Conservation (phyloP, 2,329 filamentous ascomycete genomes). For the Huntiella abstrusa region DNA sequence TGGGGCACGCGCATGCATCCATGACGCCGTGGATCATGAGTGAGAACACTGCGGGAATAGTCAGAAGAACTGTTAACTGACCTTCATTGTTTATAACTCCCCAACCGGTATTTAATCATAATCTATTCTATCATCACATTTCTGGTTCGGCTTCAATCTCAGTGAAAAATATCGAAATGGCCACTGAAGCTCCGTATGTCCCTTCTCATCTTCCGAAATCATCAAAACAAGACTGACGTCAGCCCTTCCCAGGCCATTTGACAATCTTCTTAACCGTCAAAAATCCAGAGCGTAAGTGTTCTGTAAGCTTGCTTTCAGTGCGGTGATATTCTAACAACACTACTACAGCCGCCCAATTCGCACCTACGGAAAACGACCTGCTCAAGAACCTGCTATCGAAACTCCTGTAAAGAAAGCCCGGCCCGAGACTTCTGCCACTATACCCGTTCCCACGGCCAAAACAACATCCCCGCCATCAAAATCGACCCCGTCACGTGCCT, state of each 20-base stretch:
- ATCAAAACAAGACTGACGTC: background rate
- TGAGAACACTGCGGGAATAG: background rate
- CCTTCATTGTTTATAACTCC: background rate
- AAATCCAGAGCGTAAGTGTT: constrained; percentile 7
- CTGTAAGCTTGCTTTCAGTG: background rate
- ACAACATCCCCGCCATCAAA: background rate
- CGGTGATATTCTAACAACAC: background rate
- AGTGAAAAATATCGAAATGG: background rate
- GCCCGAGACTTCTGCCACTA: constrained; percentile 4
- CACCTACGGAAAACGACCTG: constrained; percentile 22
- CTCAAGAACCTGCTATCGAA: constrained; percentile 15
- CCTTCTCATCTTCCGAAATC: background rate
- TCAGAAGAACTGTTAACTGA: background rate
- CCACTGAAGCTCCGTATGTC: constrained; percentile 4
- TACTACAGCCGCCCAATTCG: constrained; percentile 14
- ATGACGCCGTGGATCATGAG: constrained; percentile 3
- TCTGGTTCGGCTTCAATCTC: background rate
- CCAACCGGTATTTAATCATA: background rate
- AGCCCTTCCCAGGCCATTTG: constrained; percentile 3
- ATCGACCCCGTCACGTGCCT: background rate
- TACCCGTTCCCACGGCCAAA: background rate
- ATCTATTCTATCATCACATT: background rate
- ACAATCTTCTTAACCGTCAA: constrained; percentile 5
- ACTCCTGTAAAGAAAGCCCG: constrained; percentile 16
- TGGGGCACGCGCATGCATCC: constrained; percentile 7